Percentiles rank a stretch among this genome's conserved stretches.
phyloP scores from a whole-genome alignment of 2,329 filamentous ascomycete genomes.

The Geoglossum cookeanum region DNA sequence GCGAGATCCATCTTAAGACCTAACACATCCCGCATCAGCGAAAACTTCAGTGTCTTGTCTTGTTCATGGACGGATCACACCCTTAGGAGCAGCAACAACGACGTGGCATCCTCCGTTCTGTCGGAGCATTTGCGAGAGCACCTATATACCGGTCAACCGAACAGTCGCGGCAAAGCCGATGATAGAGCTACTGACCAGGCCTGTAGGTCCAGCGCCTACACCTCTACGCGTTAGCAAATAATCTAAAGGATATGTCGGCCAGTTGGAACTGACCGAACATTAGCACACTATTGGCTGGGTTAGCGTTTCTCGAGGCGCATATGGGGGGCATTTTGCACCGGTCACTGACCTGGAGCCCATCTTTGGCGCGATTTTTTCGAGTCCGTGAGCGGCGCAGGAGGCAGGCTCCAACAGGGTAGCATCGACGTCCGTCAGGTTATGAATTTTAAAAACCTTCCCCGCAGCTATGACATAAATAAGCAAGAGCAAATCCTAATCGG shows the following conservation, averaged over 20 bases:
- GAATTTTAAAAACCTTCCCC: constrained; percentile 42
- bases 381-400: constrained; percentile 50
- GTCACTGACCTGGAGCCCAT: constrained; percentile 31
- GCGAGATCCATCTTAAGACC: constrained; percentile 50
- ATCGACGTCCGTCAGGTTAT: constrained; percentile 47
- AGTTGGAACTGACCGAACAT: constrained; percentile 32
- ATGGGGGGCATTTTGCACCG: too few relatives aligned
- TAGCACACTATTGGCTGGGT: constrained; percentile 27
- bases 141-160: constrained; percentile 15
- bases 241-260: not conserved
- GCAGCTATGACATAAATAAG: constrained; percentile 12
- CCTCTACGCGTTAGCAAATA: not conserved
- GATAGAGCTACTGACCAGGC: constrained; percentile 25
- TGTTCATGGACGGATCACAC: constrained; percentile 14
- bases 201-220: constrained; percentile 38
- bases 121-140: constrained; percentile 41
- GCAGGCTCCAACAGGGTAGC: constrained; percentile 52
- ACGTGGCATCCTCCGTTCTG: constrained; percentile 51
- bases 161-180: not conserved
- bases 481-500: not conserved
- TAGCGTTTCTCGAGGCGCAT: not conserved
- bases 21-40: not conserved
- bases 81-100: constrained; percentile 47
- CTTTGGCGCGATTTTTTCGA: constrained; percentile 48
- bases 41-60: not conserved